phyloP scores from a whole-genome alignment of 345 rosid species.

The Linum tenue region DNA sequence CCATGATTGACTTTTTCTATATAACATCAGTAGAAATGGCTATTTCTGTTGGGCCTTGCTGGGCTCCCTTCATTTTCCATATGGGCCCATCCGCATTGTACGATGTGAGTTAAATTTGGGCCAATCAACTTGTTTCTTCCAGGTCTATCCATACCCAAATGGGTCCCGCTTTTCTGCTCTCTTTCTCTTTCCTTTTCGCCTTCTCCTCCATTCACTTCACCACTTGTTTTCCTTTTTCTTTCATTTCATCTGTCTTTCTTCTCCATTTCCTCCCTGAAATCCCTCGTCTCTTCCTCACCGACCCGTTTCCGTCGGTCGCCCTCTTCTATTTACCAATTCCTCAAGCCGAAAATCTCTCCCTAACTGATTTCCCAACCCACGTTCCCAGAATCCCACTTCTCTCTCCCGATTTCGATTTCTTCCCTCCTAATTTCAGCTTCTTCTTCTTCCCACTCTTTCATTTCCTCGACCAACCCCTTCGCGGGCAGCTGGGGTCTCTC shows the following conservation, averaged over 20 bases:
- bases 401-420: background rate
- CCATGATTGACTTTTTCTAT: too few species aligned
- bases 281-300: background rate
- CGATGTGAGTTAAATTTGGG: too few species aligned
- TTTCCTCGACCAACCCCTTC: too few species aligned
- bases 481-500: background rate
- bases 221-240: background rate
- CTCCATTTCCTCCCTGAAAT: background rate
- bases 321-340: background rate
- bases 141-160: too few species aligned
- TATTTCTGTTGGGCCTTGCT: too few species aligned
- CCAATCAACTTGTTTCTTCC: too few species aligned
- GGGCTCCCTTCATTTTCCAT: too few species aligned
- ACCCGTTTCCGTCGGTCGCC: background rate
- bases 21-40: too few species aligned
- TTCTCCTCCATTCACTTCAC: background rate
- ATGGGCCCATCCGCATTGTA: too few species aligned
- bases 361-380: background rate
- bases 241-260: background rate
- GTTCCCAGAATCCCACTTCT: background rate
- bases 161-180: background rate
- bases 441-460: background rate
- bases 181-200: background rate
- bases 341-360: background rate
- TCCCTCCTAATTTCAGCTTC: background rate